phyloP scores from a whole-genome alignment of 2,329 filamentous ascomycete genomes.

The Hypoxylon sp. region DNA sequence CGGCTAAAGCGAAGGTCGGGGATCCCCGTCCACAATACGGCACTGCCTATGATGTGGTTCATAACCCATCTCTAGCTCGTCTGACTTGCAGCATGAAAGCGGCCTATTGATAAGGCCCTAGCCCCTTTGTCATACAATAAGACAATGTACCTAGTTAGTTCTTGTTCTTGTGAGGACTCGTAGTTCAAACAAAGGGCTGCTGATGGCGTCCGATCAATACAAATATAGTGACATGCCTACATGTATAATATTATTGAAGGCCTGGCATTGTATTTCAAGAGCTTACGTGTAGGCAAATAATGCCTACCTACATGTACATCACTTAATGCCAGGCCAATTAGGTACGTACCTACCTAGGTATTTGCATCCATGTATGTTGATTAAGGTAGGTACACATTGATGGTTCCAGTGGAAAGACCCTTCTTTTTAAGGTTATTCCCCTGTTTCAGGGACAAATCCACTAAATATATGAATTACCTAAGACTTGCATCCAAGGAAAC shows the following conservation, averaged over 20 bases:
- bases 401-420: constrained; percentile 27
- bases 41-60: constrained; percentile 12
- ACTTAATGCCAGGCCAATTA: not conserved
- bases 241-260: too few relatives aligned
- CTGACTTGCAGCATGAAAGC: constrained; percentile 42
- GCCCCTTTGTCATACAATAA: constrained; percentile 9
- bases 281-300: not conserved
- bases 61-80: constrained; percentile 30
- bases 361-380: not conserved
- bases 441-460: constrained; percentile 22
- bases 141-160: not conserved
- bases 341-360: not conserved
- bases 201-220: not conserved
- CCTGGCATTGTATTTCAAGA: not conserved
- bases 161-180: constrained; percentile 4
- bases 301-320: too few relatives aligned
- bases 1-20: constrained; percentile 41
- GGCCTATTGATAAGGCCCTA: constrained; percentile 36
- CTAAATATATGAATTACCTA: not conserved
- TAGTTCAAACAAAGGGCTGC: constrained; percentile 8
- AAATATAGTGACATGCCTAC: not conserved
- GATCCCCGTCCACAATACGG: constrained; percentile 38
- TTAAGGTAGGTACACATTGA: constrained; percentile 4
- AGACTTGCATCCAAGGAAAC: not conserved
- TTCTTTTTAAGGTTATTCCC: constrained; percentile 37